Evolutionary conservation across 495 filamentous ascomycete species (phyloP), one percentile per base, ranked within the genome.

Genomic region (Aspergillus steynii): DNA sequence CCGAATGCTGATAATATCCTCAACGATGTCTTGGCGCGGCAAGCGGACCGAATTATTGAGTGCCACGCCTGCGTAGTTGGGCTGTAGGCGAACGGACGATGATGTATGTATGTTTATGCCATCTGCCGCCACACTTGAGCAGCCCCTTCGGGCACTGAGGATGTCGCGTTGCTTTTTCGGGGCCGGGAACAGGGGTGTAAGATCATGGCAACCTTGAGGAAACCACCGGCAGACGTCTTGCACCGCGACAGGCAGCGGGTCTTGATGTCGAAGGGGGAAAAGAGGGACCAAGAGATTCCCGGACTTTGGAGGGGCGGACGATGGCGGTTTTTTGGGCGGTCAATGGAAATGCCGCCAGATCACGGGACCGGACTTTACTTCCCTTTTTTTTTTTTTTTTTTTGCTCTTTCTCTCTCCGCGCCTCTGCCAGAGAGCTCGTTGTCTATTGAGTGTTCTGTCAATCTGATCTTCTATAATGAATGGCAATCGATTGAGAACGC

Each of bases 221-320:
- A 45, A 29, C 3, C 27, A 27, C 49, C 49, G 25, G 37, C 9
- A 0, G 37, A 42, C 7, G 31, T 32, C 31, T 4, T 32, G 31
- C 31, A 32, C 31, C 4, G 31, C 31, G 31, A 32, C 31, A 4
- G 31, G 7, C 31, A 32, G 7, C 3, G 31, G 31, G 31, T 3
- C 14, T 42, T 12, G 12, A 10, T 42, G 37, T 42, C 4, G 37
- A 42, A 42, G 10, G 37, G 12, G 37, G 37, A 42, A 42, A 42
- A 10, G 37, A 42, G 37, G 37, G 37, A 42, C 37, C 5, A 20
- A 20, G 20, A 20, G 20, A 20, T 20, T 20, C 20, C 20, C 20
- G 20, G 31, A 34, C 27, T 53, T 34, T 55, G 34, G 53, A 55
- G 34, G 53, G 53, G 53, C 34, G 46, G 53, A 45, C 25, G 53